phyloP scores from a whole-genome alignment of 106 monocot species.

The Dendrobium nobile region DNA sequence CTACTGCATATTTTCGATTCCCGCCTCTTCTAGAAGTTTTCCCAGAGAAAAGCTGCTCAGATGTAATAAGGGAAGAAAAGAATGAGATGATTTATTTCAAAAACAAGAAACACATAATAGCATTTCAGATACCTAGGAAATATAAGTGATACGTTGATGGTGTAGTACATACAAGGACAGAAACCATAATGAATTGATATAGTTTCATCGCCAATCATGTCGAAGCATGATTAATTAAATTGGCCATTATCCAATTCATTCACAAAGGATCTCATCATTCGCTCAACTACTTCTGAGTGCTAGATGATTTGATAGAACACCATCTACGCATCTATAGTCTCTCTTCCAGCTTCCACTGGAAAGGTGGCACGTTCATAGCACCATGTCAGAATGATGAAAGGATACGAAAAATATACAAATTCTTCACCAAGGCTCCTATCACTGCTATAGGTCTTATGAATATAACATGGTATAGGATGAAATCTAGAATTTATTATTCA shows the following conservation, averaged over 20 bases:
- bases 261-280: neutral
- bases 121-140: neutral
- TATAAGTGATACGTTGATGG: neutral
- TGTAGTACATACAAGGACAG: neutral
- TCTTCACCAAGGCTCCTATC: neutral
- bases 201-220: neutral
- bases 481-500: neutral
- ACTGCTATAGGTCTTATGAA: neutral
- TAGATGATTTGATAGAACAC: neutral
- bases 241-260: neutral
- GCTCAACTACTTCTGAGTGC: neutral
- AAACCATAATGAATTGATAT: neutral
- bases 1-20: neutral
- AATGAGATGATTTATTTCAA: neutral
- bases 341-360: neutral
- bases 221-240: neutral
- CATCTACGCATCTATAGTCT: neutral
- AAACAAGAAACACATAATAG: neutral
- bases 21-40: neutral
- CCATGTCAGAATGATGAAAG: neutral
- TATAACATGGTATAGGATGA: neutral
- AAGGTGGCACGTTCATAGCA: neutral
- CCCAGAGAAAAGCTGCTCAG: neutral
- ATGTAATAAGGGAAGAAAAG: neutral
- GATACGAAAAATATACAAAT: neutral